phyloP scores from a whole-genome alignment of 2,329 filamentous ascomycete genomes.

The Neobulgaria alba region DNA sequence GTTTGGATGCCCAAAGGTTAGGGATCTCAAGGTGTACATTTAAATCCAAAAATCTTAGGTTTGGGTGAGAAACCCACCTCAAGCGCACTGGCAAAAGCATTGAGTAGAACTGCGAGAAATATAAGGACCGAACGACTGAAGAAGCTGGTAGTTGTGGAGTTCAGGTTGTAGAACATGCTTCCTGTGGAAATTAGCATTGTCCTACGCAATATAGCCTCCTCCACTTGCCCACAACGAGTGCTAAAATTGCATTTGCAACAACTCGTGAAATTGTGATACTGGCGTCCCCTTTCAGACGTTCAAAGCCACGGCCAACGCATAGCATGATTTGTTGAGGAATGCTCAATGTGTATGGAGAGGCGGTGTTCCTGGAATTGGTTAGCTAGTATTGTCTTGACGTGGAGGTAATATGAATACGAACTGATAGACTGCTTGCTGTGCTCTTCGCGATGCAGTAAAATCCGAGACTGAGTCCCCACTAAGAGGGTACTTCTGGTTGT shows the following conservation, averaged over 20 bases:
- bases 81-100: slow-evolving; percentile 51
- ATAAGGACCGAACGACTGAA: slow-evolving; percentile 53
- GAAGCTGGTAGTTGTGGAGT: slow-evolving; percentile 44
- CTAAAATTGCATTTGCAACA: slow-evolving; percentile 35
- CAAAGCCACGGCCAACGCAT: slow-evolving; percentile 62
- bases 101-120: slow-evolving; percentile 60
- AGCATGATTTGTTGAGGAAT: slow-evolving; percentile 38
- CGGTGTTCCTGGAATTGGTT: slow-evolving; percentile 29
- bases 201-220: not conserved
- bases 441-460: slow-evolving; percentile 24
- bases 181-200: slow-evolving; percentile 17
- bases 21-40: too few relatives aligned
- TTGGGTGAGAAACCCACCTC: too few relatives aligned
- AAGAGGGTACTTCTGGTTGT: slow-evolving; percentile 34
- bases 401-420: slow-evolving; percentile 6
- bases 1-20: too few relatives aligned
- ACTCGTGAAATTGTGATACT: slow-evolving; percentile 14
- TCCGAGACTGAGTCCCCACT: slow-evolving; percentile 27
- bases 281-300: slow-evolving; percentile 61
- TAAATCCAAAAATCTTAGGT: too few relatives aligned
- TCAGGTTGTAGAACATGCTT: slow-evolving; percentile 56
- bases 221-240: slow-evolving; percentile 43
- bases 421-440: slow-evolving; percentile 33
- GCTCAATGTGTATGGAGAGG: slow-evolving; percentile 74
- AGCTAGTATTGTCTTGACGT: not conserved